Evolutionary conservation across 306 rosid genomes (phyloP).

Genomic region (Lotus japonicus): DNA sequence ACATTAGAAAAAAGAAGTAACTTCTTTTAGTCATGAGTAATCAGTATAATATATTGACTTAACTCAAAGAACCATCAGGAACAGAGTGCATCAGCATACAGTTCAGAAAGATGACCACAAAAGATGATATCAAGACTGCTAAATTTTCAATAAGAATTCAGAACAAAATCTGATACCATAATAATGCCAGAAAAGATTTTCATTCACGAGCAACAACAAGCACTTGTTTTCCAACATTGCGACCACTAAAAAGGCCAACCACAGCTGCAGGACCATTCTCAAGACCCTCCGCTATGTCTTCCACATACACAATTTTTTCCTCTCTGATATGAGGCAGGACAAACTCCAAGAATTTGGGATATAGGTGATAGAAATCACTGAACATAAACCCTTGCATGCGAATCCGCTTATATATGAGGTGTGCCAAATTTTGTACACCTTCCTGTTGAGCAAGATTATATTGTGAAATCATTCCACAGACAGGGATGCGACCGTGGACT

Average conservation of each 20-base stretch:
- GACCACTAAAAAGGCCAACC: conserved; percentile 31
- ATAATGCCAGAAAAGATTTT: not conserved
- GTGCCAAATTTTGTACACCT: conserved; percentile 25
- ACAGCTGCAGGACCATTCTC: conserved; percentile 31
- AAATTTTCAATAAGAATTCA: not conserved
- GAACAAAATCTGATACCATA: not conserved
- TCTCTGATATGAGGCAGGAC: conserved; percentile 28
- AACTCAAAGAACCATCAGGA: not conserved
- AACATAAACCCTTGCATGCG: conserved; percentile 20
- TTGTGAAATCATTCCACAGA: conserved; percentile 30
- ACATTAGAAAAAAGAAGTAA: not conserved
- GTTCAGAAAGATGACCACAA: not conserved
- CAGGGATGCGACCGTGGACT: conserved; percentile 20
- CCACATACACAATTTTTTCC: conserved; percentile 28
- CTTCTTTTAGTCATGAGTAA: not conserved
- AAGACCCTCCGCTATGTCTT: conserved; percentile 30
- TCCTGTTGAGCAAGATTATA: conserved; percentile 28
- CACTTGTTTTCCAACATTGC: conserved; percentile 30
- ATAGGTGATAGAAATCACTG: conserved; percentile 4
- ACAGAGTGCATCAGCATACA: not conserved
- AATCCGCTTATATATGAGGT: conserved; percentile 15
- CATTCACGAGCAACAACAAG: conserved; percentile 29
- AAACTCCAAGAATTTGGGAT: conserved; percentile 33
- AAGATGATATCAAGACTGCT: not conserved
- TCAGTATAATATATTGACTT: not conserved